These are phyloP conservation scores for Fusarium oxysporum DNA, from an alignment of 2,329 filamentous ascomycete genomes.

Conservation along the genomic window DNA sequence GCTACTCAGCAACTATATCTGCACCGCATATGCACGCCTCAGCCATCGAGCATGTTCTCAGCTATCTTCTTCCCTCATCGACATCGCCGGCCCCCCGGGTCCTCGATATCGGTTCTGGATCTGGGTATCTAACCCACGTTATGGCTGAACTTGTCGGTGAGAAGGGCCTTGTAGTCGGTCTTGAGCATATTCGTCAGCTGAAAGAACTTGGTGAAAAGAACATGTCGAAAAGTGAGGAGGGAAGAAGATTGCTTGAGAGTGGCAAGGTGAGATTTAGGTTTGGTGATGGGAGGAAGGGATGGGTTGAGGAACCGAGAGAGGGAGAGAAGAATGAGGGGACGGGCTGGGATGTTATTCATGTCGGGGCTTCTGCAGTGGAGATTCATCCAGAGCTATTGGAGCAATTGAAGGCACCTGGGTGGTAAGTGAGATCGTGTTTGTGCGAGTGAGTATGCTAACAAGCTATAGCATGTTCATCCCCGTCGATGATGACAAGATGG, in stretches of 20 bases:
- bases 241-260: slow-evolving; percentile 67
- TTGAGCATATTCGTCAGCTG: slow-evolving; percentile 78
- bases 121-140: slow-evolving; percentile 88
- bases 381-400: slow-evolving; percentile 78
- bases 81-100: slow-evolving; percentile 61
- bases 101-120: slow-evolving; percentile 80
- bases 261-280: slow-evolving; percentile 78
- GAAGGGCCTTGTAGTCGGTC: slow-evolving; percentile 69
- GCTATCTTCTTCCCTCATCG: slow-evolving; percentile 54
- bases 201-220: slow-evolving; percentile 72
- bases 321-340: slow-evolving; percentile 61
- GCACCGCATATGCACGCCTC: slow-evolving; percentile 72
- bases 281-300: slow-evolving; percentile 79
- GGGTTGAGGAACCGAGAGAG: slow-evolving; percentile 57
- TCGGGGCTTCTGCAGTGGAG: slow-evolving; percentile 84
- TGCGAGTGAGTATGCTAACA: slow-evolving; percentile 19
- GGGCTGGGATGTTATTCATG: slow-evolving; percentile 93
- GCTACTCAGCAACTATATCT: slow-evolving; percentile 66
- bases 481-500: slow-evolving; percentile 66
- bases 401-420: slow-evolving; percentile 83
- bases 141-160: slow-evolving; percentile 79
- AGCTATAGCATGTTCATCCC: slow-evolving; percentile 77
- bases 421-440: slow-evolving; percentile 52
- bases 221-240: slow-evolving; percentile 71
- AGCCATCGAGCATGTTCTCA: slow-evolving; percentile 63